Percentiles rank a stretch among this genome's conserved stretches.
These are phyloP conservation scores for Podaxis pistillaris DNA, from an alignment of 768 basidiomycete species.

Conservation along the genomic window DNA sequence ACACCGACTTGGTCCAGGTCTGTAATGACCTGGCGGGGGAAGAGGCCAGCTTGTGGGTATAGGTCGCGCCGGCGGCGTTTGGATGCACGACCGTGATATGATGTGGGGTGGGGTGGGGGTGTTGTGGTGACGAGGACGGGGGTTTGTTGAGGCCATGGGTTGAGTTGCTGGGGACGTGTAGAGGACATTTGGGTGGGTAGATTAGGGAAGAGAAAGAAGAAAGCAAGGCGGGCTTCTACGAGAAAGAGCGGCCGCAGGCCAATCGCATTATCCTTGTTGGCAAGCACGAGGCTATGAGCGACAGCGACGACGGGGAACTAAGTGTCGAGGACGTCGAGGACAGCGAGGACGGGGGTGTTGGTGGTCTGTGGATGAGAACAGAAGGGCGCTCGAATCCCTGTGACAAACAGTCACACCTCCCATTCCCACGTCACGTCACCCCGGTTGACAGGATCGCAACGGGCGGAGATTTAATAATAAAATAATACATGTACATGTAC, in stretches of 20 bases:
- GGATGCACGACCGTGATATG: conserved; percentile 13
- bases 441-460: conserved; percentile 17
- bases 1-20: conserved; percentile 34
- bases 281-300: conserved; percentile 3
- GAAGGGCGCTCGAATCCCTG: background rate
- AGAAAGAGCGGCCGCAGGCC: conserved; percentile 12
- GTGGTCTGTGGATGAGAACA: conserved; percentile 10
- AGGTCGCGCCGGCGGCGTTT: conserved; percentile 18
- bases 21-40: conserved; percentile 36
- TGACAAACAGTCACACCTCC: conserved; percentile 6
- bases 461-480: conserved; percentile 1
- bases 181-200: conserved; percentile 13
- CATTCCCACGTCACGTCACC: conserved; percentile 18
- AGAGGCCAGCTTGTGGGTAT: conserved; percentile 12
- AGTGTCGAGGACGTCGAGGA: conserved; percentile 12
- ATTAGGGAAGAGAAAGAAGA: background rate
- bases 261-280: conserved; percentile 11
- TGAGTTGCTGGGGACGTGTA: conserved; percentile 14
- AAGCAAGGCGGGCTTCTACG: conserved; percentile 7
- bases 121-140: conserved; percentile 7
- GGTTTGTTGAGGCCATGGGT: conserved; percentile 21
- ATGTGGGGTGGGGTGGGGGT: conserved; percentile 11
- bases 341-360: conserved; percentile 12
- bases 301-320: conserved; percentile 1
- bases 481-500: conserved; percentile 5